These are phyloP conservation scores for Centella asiatica DNA, from an alignment of 129 eudicot species.

Conservation along the genomic window DNA sequence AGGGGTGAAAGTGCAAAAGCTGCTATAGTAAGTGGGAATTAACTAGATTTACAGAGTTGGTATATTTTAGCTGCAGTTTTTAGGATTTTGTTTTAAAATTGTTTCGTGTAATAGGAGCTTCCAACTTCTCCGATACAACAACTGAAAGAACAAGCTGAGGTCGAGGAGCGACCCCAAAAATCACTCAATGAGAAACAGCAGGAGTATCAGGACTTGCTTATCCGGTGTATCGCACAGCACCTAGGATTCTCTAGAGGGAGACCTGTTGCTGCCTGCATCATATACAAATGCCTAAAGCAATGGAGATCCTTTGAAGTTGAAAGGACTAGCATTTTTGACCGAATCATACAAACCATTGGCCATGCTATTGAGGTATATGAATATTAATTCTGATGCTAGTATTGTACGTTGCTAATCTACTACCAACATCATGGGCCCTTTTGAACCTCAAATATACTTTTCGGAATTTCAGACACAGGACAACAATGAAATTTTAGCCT, in stretches of 20 bases:
- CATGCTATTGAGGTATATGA: slow-evolving; percentile 73
- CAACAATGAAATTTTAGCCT: slow-evolving; percentile 65
- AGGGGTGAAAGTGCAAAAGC: slow-evolving; percentile 54
- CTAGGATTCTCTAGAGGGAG: slow-evolving; percentile 80
- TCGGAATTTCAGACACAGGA: slow-evolving; percentile 58
- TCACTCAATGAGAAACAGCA: slow-evolving; percentile 78
- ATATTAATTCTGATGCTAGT: slow-evolving; percentile 1
- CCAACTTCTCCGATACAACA: slow-evolving; percentile 51
- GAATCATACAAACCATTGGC: slow-evolving; percentile 80
- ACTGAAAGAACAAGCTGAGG: slow-evolving; percentile 37
- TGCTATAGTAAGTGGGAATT: slow-evolving; percentile 41
- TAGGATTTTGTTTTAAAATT: not conserved
- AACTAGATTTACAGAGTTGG: not conserved
- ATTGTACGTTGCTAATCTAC: not conserved
- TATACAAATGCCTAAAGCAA: slow-evolving; percentile 80
- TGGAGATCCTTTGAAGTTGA: slow-evolving; percentile 96
- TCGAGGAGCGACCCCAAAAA: slow-evolving; percentile 62
- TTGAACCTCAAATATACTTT: not conserved
- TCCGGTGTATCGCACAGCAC: slow-evolving; percentile 73
- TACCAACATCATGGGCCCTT: not conserved
- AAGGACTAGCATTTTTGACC: slow-evolving; percentile 80
- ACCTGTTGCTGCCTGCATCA: slow-evolving; percentile 90
- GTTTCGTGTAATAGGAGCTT: slow-evolving; percentile 42
- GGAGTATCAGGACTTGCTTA: slow-evolving; percentile 84
- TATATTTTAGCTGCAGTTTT: not conserved